These are phyloP conservation scores for Lactarius hatsudake DNA, from an alignment of 768 basidiomycete genomes.

Conservation along the genomic window DNA sequence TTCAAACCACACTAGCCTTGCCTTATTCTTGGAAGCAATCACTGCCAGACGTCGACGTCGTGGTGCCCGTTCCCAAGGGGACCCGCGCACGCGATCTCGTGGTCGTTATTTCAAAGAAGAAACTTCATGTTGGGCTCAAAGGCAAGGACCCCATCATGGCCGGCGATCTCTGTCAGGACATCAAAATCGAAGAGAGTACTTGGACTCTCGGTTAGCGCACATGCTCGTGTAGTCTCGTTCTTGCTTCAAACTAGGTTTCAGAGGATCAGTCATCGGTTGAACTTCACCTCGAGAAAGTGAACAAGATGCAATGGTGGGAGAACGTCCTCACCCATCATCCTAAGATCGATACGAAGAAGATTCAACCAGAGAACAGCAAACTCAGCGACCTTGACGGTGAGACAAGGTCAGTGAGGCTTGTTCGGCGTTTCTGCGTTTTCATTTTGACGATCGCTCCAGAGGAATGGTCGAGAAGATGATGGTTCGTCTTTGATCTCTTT, in stretches of 20 bases:
- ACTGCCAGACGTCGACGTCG: slow-evolving; percentile 80
- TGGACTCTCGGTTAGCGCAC: slow-evolving; percentile 82
- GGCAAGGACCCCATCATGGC: slow-evolving; percentile 79
- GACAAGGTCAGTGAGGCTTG: slow-evolving; percentile 57
- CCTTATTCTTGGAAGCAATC: slow-evolving; percentile 94
- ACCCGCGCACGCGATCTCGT: slow-evolving; percentile 75
- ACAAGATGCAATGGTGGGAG: slow-evolving; percentile 95
- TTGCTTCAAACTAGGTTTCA: slow-evolving; percentile 33
- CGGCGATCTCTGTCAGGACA: slow-evolving; percentile 90
- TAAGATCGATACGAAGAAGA: slow-evolving; percentile 95
- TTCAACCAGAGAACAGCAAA: slow-evolving; percentile 93
- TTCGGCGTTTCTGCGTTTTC: neutral
- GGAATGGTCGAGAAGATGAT: slow-evolving; percentile 99
- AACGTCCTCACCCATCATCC: slow-evolving; percentile 94
- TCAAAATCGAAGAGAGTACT: slow-evolving; percentile 95
- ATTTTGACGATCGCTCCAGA: slow-evolving; percentile 39
- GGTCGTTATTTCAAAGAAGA: slow-evolving; percentile 77
- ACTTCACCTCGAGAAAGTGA: slow-evolving; percentile 83
- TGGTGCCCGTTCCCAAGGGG: slow-evolving; percentile 81
- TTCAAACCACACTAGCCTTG: slow-evolving; percentile 50
- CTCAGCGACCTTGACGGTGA: slow-evolving; percentile 95
- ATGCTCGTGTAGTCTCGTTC: slow-evolving; percentile 16
- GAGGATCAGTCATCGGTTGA: slow-evolving; percentile 74
- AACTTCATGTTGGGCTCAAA: slow-evolving; percentile 80
- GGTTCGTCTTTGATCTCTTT: slow-evolving; percentile 51